Evolutionary conservation across 768 basidiomycete species (phyloP).

Genomic region (Gelatoporia subvermispora): DNA sequence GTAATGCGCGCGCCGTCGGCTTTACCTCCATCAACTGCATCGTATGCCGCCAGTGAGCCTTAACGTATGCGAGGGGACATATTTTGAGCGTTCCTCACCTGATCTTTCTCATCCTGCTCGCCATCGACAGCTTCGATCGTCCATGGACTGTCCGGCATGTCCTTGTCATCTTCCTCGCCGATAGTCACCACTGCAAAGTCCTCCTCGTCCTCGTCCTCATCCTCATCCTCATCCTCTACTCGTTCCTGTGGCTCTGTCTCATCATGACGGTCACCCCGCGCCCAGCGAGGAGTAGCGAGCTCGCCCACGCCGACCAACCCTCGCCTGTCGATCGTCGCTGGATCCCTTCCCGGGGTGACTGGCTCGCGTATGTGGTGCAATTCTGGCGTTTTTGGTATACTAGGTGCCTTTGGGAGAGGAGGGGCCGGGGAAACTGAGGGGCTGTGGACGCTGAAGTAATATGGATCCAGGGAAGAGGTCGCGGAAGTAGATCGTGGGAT

Average conservation of each 20-base stretch:
- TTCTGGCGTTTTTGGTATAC: slow-evolving; percentile 59
- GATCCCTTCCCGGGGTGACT: slow-evolving; percentile 70
- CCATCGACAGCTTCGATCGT: slow-evolving; percentile 85
- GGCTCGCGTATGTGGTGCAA: slow-evolving; percentile 46
- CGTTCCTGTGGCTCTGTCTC: slow-evolving; percentile 28
- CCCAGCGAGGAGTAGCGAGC: slow-evolving; percentile 94
- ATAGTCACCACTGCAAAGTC: slow-evolving; percentile 19
- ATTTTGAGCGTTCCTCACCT: slow-evolving; percentile 37
- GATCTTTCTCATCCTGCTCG: slow-evolving; percentile 64
- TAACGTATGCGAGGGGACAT: slow-evolving; percentile 1
- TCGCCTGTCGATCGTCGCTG: slow-evolving; percentile 76
- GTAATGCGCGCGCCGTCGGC: slow-evolving; percentile 44
- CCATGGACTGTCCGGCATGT: slow-evolving; percentile 75
- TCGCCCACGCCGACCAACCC: slow-evolving; percentile 94
- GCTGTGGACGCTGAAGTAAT: slow-evolving; percentile 75
- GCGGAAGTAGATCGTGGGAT: slow-evolving; percentile 66
- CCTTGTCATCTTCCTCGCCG: slow-evolving; percentile 38
- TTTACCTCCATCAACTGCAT: slow-evolving; percentile 40
- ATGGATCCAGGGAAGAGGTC: slow-evolving; percentile 81
- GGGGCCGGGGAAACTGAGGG: slow-evolving; percentile 64
- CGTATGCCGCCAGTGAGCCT: slow-evolving; percentile 3
- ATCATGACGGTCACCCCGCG: slow-evolving; percentile 40
- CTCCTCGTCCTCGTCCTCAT: slow-evolving; percentile 27
- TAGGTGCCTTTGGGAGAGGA: slow-evolving; percentile 30
- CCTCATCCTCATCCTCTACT: slow-evolving; percentile 25